Conservation (phyloP, 805 yeast species). For the Hanseniaspora nectarophila region DNA sequence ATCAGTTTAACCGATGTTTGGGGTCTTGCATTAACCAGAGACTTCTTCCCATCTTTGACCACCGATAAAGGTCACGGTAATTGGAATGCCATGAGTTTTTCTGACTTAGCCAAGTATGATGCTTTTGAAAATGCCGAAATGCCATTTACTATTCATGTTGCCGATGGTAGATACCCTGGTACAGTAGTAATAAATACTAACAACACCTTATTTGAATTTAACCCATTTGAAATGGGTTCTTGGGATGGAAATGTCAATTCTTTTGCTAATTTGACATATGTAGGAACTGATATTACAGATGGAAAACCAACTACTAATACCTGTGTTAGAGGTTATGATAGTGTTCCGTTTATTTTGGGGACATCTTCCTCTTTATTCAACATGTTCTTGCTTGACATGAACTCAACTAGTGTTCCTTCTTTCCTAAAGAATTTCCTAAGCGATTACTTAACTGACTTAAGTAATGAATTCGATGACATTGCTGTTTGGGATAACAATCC, state of each 20-base stretch:
- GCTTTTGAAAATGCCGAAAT: slow-evolving; percentile 49
- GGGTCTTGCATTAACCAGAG: slow-evolving; percentile 66
- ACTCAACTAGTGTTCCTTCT: slow-evolving; percentile 41
- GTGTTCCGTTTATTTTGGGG: slow-evolving; percentile 70
- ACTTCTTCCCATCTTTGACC: slow-evolving; percentile 50
- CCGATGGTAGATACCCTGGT: slow-evolving; percentile 57
- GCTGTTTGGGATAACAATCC: slow-evolving; percentile 69
- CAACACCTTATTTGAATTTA: slow-evolving; percentile 55
- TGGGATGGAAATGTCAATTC: slow-evolving; percentile 69
- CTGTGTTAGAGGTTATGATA: slow-evolving; percentile 65
- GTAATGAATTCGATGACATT: slow-evolving; percentile 46
- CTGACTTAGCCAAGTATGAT: slow-evolving; percentile 41
- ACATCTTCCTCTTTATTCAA: slow-evolving; percentile 76
- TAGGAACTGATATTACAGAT: slow-evolving; percentile 52
- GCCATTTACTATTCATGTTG: slow-evolving; percentile 62
- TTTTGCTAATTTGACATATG: slow-evolving; percentile 54
- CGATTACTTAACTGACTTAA: slow-evolving; percentile 34
- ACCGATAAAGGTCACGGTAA: slow-evolving; percentile 55
- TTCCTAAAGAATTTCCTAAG: slow-evolving; percentile 34
- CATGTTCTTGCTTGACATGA: slow-evolving; percentile 46
- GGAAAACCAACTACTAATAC: slow-evolving; percentile 42
- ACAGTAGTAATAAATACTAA: slow-evolving; percentile 44
- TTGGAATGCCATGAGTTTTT: slow-evolving; percentile 32
- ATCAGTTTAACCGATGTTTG: slow-evolving; percentile 65
- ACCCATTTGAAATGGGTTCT: slow-evolving; percentile 68